A percentile compares a stretch with the other conserved stretches of the same genome.
phyloP scores from a whole-genome alignment of 208 protist species.

The Crithidia acanthocephali region DNA sequence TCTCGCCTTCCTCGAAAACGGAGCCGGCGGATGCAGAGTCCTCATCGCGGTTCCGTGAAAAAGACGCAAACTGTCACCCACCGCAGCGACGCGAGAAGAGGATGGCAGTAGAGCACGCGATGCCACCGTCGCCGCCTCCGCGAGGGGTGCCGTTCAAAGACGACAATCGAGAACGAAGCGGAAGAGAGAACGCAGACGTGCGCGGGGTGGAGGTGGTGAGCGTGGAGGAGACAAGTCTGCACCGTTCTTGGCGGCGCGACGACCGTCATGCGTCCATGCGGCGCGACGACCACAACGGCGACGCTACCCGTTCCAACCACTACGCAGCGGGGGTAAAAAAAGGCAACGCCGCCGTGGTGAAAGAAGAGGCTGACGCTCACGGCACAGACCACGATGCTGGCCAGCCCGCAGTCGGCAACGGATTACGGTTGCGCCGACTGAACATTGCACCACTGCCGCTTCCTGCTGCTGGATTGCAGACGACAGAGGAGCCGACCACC shows the following conservation, averaged over 20 bases:
- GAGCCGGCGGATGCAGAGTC: too few relatives aligned
- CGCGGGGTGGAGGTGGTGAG: not conserved
- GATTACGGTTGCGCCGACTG: not conserved
- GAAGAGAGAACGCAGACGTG: not conserved
- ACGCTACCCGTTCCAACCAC: not conserved
- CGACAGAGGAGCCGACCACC: not conserved
- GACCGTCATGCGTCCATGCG: not conserved
- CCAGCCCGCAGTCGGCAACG: too few relatives aligned
- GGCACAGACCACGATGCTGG: too few relatives aligned
- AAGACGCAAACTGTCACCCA: too few relatives aligned
- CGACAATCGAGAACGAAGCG: not conserved
- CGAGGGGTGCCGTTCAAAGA: not conserved
- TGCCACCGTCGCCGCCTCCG: too few relatives aligned
- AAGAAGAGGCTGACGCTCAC: too few relatives aligned
- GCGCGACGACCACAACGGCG: not conserved
- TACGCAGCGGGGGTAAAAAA: not conserved
- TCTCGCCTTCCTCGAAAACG: too few relatives aligned
- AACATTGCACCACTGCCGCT: slow-evolving; percentile 1
- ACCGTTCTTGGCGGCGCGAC: not conserved
- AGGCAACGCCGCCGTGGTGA: not conserved
- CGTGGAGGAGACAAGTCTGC: slow-evolving; percentile 2
- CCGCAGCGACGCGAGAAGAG: too few relatives aligned
- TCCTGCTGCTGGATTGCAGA: not conserved
- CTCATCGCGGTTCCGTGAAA: too few relatives aligned
- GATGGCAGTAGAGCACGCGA: too few relatives aligned